Base-by-base conservation (phyloP, 106 monocot genomes). In the Acanthochlamys bracteata region DNA sequence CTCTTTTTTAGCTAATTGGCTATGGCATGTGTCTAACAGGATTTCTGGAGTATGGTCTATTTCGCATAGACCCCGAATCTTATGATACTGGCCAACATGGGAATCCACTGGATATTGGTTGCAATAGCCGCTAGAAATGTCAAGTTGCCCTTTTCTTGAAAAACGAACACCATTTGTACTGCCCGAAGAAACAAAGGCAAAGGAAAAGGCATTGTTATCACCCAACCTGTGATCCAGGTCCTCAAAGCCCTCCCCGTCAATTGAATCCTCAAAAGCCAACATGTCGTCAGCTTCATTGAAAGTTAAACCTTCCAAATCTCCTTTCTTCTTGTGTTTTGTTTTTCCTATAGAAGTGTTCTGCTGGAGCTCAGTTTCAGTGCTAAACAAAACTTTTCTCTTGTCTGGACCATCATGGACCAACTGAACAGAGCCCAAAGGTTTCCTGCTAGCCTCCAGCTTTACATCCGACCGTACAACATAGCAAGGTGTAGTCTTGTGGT, bases 401-500 rank as follows among this genome's bases (percentile, higher is more conserved):
- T 76, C 76, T 19, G 66, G 14, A 46, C 42, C 71, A 78, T 73
- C 80, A 64, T 55, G 57, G 63, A 73, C 71, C 60, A 69, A 72
- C 33, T 59, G 57, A 61, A 71, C 59, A 47, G 69, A 20, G 61
- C 65, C 65, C 19, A 25, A 40, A 16, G 54, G 42, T 57, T 46
- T 70, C 11, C 64, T 61, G 19, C 64, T 70, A 25, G 53, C 71
- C 6, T 65, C 78, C 20, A 65, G 63, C 17, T 86, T 80, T 60
- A 71, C 42, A 73, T 84, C 81, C 21, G 71, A 42, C 41, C 81
- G 83, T 41, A 59, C 45, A 53, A 60, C 73, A 75, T 60, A 69
- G 61, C 63, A 76, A 56, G 80, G 79, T 69, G 60, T 45, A 0
- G 71, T 81, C 42, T 79, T 89, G 61, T 89, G 96, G 66, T 85